Evolutionary conservation across 1,284 basidiomycete species (phyloP).

Genomic region (Tremellales sp.): DNA sequence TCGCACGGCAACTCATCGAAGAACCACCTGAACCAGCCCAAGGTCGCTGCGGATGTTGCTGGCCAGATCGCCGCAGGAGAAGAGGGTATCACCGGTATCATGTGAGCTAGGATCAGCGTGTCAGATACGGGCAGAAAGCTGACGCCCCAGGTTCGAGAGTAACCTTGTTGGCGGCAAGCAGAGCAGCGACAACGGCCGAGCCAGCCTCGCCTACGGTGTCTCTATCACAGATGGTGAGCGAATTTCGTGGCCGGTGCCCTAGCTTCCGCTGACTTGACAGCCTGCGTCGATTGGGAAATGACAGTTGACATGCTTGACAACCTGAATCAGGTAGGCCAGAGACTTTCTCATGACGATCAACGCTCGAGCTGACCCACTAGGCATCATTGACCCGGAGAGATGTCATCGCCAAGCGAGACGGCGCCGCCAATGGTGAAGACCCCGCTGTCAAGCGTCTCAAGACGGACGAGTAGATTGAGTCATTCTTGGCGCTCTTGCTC

Average conservation of each 20-base stretch:
- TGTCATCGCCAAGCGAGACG: slow-evolving; percentile 24
- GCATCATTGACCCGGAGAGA: slow-evolving; percentile 37
- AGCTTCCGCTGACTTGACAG: slow-evolving; percentile 15
- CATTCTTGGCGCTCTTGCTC: too few species aligned
- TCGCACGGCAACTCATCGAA: slow-evolving; percentile 78
- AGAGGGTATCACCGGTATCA: slow-evolving; percentile 81
- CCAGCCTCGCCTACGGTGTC: slow-evolving; percentile 72
- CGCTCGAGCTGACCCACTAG: slow-evolving; percentile 8
- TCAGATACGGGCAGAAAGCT: not conserved
- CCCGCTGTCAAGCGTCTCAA: slow-evolving; percentile 28
- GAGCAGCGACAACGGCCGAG: slow-evolving; percentile 56
- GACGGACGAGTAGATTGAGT: slow-evolving; percentile 15
- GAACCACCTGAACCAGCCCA: slow-evolving; percentile 85
- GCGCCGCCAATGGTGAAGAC: slow-evolving; percentile 6
- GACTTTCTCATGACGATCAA: not conserved
- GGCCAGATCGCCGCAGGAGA: slow-evolving; percentile 74
- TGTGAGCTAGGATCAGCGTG: slow-evolving; percentile 52
- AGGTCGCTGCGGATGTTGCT: slow-evolving; percentile 72
- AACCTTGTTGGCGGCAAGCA: slow-evolving; percentile 85
- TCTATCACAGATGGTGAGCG: slow-evolving; percentile 72
- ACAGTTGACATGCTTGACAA: slow-evolving; percentile 65
- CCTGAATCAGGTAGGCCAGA: slow-evolving; percentile 57
- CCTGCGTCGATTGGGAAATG: slow-evolving; percentile 86
- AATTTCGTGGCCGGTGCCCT: not conserved
- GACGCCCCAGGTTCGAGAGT: slow-evolving; percentile 62